Evolutionary conservation across 2,329 filamentous ascomycete species (phyloP).

Genomic region (Pyricularia sp.): DNA sequence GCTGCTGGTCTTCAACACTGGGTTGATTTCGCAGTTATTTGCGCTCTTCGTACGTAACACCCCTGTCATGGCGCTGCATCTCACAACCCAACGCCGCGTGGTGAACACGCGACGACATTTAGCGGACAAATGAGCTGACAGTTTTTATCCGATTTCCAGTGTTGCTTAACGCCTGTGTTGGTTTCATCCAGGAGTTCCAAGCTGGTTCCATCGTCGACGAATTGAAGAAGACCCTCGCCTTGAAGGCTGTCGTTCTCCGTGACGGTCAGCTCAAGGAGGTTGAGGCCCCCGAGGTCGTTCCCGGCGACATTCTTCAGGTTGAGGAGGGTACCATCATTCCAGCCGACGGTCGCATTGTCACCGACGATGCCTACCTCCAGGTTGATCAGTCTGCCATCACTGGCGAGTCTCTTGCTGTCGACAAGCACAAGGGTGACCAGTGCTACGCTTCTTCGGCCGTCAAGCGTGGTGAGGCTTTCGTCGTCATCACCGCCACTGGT

Average conservation of each 20-base stretch:
- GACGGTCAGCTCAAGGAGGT: slow-evolving; percentile 66
- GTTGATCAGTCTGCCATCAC: slow-evolving; percentile 89
- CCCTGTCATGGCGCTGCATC: background rate
- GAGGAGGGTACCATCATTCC: slow-evolving; percentile 89
- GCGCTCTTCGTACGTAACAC: slow-evolving; percentile 26
- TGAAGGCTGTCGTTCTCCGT: slow-evolving; percentile 79
- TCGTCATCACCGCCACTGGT: slow-evolving; percentile 72
- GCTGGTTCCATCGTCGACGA: slow-evolving; percentile 84
- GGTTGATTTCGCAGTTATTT: slow-evolving; percentile 91
- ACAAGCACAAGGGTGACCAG: slow-evolving; percentile 71
- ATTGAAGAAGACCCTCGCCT: slow-evolving; percentile 64
- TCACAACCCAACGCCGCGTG: background rate
- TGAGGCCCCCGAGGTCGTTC: slow-evolving; percentile 72
- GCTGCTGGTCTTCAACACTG: slow-evolving; percentile 77
- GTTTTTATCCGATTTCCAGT: slow-evolving; percentile 35
- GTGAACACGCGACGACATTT: background rate
- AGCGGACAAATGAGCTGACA: background rate
- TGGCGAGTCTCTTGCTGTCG: slow-evolving; percentile 80
- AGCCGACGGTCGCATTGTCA: slow-evolving; percentile 76
- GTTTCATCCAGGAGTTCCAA: slow-evolving; percentile 83
- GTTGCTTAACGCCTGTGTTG: slow-evolving; percentile 71
- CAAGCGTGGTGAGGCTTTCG: slow-evolving; percentile 79
- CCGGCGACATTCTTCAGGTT: slow-evolving; percentile 79
- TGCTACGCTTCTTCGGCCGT: slow-evolving; percentile 79
- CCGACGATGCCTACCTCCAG: slow-evolving; percentile 72